Conservation (phyloP, 1,284 basidiomycete genomes). For the Puccinia brachypodii region DNA sequence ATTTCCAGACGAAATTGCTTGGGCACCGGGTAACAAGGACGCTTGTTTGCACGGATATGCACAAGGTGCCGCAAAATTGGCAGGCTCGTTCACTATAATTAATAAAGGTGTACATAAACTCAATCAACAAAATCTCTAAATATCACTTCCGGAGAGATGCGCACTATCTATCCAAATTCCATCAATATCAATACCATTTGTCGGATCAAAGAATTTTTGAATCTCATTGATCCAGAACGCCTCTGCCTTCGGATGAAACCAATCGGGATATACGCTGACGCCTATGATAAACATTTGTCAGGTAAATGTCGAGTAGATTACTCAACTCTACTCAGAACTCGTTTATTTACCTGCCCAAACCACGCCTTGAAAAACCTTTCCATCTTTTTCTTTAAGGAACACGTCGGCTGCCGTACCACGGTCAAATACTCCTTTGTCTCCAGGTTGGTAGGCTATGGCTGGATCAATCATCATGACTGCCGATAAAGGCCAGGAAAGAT, state of each 20-base stretch:
- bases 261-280: slow-evolving; percentile 60
- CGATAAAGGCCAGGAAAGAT: background rate
- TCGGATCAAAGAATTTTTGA: slow-evolving; percentile 63
- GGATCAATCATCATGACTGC: slow-evolving; percentile 73
- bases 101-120: background rate
- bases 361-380: slow-evolving; percentile 63
- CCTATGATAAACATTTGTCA: background rate
- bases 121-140: background rate
- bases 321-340: slow-evolving; percentile 52
- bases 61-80: slow-evolving; percentile 58
- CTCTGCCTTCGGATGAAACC: slow-evolving; percentile 65
- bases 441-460: slow-evolving; percentile 64
- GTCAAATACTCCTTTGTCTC: slow-evolving; percentile 64
- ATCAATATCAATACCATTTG: slow-evolving; percentile 62
- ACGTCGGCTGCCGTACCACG: slow-evolving; percentile 64
- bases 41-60: slow-evolving; percentile 55
- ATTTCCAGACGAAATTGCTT: slow-evolving; percentile 62
- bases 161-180: slow-evolving; percentile 68
- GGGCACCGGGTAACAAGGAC: slow-evolving; percentile 64
- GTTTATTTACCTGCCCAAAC: slow-evolving; percentile 73
- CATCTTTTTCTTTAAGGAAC: slow-evolving; percentile 67
- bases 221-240: slow-evolving; percentile 69
- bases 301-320: background rate
- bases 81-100: slow-evolving; percentile 65
- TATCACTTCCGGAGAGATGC: background rate